phyloP scores from a whole-genome alignment of 805 yeast genomes.

The Babjeviella inositovora region DNA sequence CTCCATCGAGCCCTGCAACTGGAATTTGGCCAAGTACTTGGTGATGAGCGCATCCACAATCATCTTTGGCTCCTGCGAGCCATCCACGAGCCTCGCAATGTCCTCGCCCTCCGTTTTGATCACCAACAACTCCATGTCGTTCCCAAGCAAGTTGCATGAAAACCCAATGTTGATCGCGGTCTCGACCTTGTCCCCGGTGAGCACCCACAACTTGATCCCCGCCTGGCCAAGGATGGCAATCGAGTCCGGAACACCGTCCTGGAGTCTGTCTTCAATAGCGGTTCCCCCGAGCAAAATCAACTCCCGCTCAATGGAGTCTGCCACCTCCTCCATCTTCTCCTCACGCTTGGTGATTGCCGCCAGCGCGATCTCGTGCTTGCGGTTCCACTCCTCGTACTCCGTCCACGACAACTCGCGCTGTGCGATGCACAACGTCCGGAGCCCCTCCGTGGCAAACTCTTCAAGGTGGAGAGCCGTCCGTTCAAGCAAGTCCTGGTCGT shows the following conservation, averaged over 20 bases:
- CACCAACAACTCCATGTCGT: constrained; percentile 61
- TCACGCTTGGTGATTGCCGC: constrained; percentile 50
- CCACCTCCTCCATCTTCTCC: constrained; percentile 57
- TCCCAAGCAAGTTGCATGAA: constrained; percentile 63
- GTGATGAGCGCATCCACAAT: constrained; percentile 30
- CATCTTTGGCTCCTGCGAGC: constrained; percentile 12
- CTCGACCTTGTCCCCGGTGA: constrained; percentile 83
- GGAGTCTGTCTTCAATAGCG: constrained; percentile 74
- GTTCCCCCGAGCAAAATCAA: constrained; percentile 64
- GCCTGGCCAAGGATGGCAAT: constrained; percentile 56
- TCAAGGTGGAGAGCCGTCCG: constrained; percentile 63
- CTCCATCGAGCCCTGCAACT: constrained; percentile 38
- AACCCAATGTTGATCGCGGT: constrained; percentile 82
- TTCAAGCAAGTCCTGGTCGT: constrained; percentile 27
- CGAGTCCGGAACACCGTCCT: constrained; percentile 78
- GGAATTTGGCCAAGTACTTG: constrained; percentile 41
- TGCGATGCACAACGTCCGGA: constrained; percentile 71
- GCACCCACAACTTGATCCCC: constrained; percentile 75
- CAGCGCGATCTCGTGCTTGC: constrained; percentile 46
- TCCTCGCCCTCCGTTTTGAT: constrained; percentile 45
- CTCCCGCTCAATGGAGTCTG: constrained; percentile 57
- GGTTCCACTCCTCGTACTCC: constrained; percentile 49
- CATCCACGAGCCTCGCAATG: constrained; percentile 21
- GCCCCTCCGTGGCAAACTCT: constrained; percentile 69
- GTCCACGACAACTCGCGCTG: constrained; percentile 49